Evolutionary conservation across 2,329 filamentous ascomycete species (phyloP).

Genomic region (Paecilomyces fulvus): DNA sequence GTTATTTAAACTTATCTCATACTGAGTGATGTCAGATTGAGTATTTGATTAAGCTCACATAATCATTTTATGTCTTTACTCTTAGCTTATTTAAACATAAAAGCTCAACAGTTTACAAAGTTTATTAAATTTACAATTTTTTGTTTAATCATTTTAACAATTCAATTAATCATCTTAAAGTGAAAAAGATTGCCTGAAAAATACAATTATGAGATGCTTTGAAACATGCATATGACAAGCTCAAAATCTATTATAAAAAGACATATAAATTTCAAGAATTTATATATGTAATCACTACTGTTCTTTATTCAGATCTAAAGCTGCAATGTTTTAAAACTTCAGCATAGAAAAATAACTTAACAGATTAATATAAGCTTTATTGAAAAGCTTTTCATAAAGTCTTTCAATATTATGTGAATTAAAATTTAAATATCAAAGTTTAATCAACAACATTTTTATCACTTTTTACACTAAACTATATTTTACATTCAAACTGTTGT

Average conservation of each 20-base stretch:
- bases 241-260: neutral
- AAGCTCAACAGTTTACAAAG: neutral
- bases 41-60: neutral
- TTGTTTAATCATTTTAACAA: too few species aligned
- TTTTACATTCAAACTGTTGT: too few species aligned
- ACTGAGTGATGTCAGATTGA: neutral
- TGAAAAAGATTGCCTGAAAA: neutral
- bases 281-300: neutral
- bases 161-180: neutral
- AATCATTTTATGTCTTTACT: neutral
- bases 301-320: too few species aligned
- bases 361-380: too few species aligned
- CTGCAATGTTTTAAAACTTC: too few species aligned
- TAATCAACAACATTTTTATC: too few species aligned
- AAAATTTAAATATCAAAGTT: too few species aligned
- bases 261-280: neutral
- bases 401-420: neutral
- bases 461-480: too few species aligned
- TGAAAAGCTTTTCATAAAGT: too few species aligned
- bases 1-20: too few species aligned
- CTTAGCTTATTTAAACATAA: neutral
- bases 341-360: too few species aligned
- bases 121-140: neutral
- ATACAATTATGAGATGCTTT: neutral
- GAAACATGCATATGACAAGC: too few species aligned